Evolutionary conservation across 2,329 filamentous ascomycete species (phyloP), one percentile per base, ranked within the genome.

Genomic region (Thelonectria blattea): DNA sequence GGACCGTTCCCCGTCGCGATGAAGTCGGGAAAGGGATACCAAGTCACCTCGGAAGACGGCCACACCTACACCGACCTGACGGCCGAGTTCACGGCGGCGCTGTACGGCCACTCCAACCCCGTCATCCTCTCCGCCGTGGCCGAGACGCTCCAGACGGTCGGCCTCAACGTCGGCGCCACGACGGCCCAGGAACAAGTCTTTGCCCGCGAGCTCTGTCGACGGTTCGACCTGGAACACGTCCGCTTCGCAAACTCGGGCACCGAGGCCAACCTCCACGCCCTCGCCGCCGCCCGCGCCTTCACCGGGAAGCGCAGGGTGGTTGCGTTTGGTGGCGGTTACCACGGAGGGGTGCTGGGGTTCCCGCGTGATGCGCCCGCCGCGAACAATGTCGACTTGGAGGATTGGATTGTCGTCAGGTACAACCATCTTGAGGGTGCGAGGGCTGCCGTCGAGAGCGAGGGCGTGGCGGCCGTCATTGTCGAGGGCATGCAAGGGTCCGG

Each of bases 171-270:
- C 15, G 85, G 88, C 5, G 81, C 78, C 0, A 81, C 83, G 2
- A 85, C 80, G 34, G 63, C 71, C 11, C 76, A 83, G 50, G 87
- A 90, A 72, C 74, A 77, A 9, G 65, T 76, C 15, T 76, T 86
- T 20, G 87, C 86, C 0, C 67, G 73, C 10, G 69, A 80, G n/a
- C 70, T 89, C n/a, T 82, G 80, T 58, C 66, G 74, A 10, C 79
- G 87, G 3, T 88, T 90, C 65, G 67, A 72, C 0, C 74, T 89
- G 5, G 85, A 87, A 7, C 77, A 80, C 12, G 74, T 89, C 3
- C 79, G 88, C 1, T 89, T 90, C 72, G 81, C 83, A 43, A 90
- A 89, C 72, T 88, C 85, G 0, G 88, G 88, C 2, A 90, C 88
- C 0, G 88, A 90, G 71, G 86, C 86, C 5, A 89, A 86, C 52